Base-by-base conservation (phyloP, 768 basidiomycete genomes). In the Boletus rubescentipes region DNA sequence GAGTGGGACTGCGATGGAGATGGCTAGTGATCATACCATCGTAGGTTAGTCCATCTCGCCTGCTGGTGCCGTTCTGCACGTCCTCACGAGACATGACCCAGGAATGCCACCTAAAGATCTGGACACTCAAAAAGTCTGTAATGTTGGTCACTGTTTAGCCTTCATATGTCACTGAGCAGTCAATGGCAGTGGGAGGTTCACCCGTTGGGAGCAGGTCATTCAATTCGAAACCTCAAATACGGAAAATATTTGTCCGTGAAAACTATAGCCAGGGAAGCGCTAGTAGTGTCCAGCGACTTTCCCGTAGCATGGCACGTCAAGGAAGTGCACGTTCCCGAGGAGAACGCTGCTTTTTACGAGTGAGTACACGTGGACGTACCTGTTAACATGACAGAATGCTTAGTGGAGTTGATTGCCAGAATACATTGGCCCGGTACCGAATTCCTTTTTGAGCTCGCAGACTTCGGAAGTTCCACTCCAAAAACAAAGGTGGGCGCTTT, bases 1-100 rank as follows among this genome's bases (percentile, higher is more conserved):
- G 56, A 69, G 69, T 20, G 69, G 68, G 35, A 69, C 68, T 20
- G 63, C 69, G 21, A 65, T 69, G 63, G 68, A 67, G 40, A 55
- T 69, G 63, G 31, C 53, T 0, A 67, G 58, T 20, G 55, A 71
- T 30, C 38, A 67, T 21, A 36, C 50, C 16, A 36, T 68, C 44
- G 57, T 69, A 21, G 68, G 68, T 63, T 32, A 45, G 68, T 56
- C 9, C 43, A 11, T 37, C 21, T 11, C 9, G 43, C 16, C 12
- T 12, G 8, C 36, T 20, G 2, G 30, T 29, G 20, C 16, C 26
- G 4, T 9, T 35, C 5, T 36, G 30, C 21, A 29, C 31, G 16
- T 53, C 12, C 54, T 56, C 18, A 59, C 5, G 41, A 45, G 5
- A 32, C 14, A 43, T 29, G 47, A 23, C n/a, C 38, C 20, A 69